Base-by-base conservation (phyloP, 441 rosid species). In the Hura crepitans region DNA sequence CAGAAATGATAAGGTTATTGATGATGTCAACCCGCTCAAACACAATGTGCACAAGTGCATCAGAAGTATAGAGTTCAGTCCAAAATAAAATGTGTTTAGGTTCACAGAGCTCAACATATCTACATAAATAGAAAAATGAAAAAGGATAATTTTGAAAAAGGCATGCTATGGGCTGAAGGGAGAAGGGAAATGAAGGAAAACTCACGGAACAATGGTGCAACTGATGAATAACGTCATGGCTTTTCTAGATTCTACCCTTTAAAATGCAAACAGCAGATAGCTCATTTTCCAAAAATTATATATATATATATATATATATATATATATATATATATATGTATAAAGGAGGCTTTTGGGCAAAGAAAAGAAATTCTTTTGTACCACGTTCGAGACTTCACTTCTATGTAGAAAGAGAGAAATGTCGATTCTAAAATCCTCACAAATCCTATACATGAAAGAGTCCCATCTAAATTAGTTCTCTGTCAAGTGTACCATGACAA, bases 141-240 rank as follows among this genome's bases (percentile, higher is more conserved):
- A 23, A 18, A 43, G 14, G 17, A 7, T 22, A 0, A 66, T 47
- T 1, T 15, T 18, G 4, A 20, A 12, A 45, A 27, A 50, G 25
- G 17, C 70, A 65, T 73, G 15, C 31, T 30, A 76, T 70, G 25
- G 5, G 12, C n/a, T 15, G 9, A 78, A 60, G 37, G 30, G 51
- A 65, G 53, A 25, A 55, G 55, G 35, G 10, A 39, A 39, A 39
- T 2, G 37, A 33, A 33, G 6, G 6, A 42, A 42, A 13, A 79
- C 86, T 88, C 84, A 93, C 98, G 91, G 59, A 96, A 94, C 73
- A 94, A 80, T 72, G 97, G 97, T 30, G 98, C 95, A 30, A 96
- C 98, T 42, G 98, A 89, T 35, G 98, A 94, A 75, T 94, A 94
- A 28, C 98, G 91, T 72, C 91, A 97, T 0, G 98, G 97, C 84